Conservation (phyloP, 192 early-diverging fungal genomes). For the Coemansia sp. region DNA sequence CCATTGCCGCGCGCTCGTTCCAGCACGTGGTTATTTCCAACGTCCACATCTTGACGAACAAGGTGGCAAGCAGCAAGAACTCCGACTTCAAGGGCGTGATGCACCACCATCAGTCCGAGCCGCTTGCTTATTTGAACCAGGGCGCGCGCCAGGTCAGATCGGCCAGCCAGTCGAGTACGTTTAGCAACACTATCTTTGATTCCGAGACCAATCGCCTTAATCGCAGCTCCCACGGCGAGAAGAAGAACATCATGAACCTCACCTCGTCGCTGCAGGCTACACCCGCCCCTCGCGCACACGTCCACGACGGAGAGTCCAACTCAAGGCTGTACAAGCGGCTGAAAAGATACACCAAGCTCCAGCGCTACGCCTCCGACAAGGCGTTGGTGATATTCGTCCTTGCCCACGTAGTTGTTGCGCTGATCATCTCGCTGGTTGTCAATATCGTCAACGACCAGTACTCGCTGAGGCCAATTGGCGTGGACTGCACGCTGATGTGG, state of each 20-base stretch:
- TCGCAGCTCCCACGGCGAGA: conserved; percentile 11
- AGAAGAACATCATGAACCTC: conserved; percentile 15
- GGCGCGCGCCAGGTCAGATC: conserved; percentile 12
- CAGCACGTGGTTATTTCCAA: conserved; percentile 46
- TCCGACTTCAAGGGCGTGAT: conserved; percentile 24
- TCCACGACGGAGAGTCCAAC: conserved; percentile 11
- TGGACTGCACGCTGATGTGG: conserved; percentile 35
- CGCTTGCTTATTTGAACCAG: neutral
- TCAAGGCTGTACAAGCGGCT: conserved; percentile 29
- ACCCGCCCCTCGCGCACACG: conserved; percentile 4
- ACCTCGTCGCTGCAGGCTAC: neutral
- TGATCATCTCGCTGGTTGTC: conserved; percentile 32
- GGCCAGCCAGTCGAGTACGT: conserved; percentile 38
- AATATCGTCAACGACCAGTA: conserved; percentile 49
- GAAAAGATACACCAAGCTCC: conserved; percentile 36
- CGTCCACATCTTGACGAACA: conserved; percentile 36
- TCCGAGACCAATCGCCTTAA: neutral
- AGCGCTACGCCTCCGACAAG: conserved; percentile 29
- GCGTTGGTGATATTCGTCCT: conserved; percentile 22
- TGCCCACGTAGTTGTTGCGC: conserved; percentile 11
- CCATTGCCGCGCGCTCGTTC: conserved; percentile 29
- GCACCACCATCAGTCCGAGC: conserved; percentile 7
- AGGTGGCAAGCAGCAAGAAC: conserved; percentile 32
- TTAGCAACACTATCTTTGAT: conserved; percentile 37
- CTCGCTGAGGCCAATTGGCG: conserved; percentile 23